Evolutionary conservation across 306 rosid genomes (phyloP), one percentile per base, ranked within the genome.

Genomic region (Fragaria vesca): DNA sequence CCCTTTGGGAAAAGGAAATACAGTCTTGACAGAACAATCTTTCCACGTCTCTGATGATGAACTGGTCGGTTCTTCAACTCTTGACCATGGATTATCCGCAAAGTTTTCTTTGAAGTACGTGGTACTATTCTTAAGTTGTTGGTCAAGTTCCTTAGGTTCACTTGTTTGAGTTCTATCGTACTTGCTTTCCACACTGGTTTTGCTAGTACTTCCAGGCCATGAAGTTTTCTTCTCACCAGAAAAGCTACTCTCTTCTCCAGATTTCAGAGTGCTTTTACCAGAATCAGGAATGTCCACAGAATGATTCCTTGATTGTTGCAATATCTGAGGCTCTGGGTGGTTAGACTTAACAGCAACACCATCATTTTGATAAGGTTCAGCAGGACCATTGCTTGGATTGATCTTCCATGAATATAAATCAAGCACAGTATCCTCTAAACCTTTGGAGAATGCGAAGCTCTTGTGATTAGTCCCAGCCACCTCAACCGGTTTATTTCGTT

Each of bases 21-120:
- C 91, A 10, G 93, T 91, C 85, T 93, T 93, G 72, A 91, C 88
- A 34, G 96, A 84, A 84, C 94, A 93, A 79, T 89, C 91, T 84
- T 88, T 89, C 99, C 95, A 89, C 78, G 65, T 28, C 61, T 90
- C 93, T 18, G 91, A 81, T 82, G 93, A 81, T 76, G 91, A 88
- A 83, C 66, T 83, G 15, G 72, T 80, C 57, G 88, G 79, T 72
- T 90, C 93, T 52, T 85, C 90, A 26, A 74, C 76, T 88, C 93
- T 90, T 74, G 88, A 84, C 94, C 92, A 88, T 77, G 88, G 86
- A 66, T 85, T 83, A 77, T 90, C 97, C 20, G 85, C 75, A 78
- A 86, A 51, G 78, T 82, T 87, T 80, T 88, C 97, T 81, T 88
- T 91, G 46, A 83, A 69, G 72, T 85, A 88, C 40, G 79, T 69